Percentiles rank a stretch among this genome's conserved stretches.
phyloP scores from a whole-genome alignment of 2,329 filamentous ascomycete species.

The Berkeleyomyces basicola region DNA sequence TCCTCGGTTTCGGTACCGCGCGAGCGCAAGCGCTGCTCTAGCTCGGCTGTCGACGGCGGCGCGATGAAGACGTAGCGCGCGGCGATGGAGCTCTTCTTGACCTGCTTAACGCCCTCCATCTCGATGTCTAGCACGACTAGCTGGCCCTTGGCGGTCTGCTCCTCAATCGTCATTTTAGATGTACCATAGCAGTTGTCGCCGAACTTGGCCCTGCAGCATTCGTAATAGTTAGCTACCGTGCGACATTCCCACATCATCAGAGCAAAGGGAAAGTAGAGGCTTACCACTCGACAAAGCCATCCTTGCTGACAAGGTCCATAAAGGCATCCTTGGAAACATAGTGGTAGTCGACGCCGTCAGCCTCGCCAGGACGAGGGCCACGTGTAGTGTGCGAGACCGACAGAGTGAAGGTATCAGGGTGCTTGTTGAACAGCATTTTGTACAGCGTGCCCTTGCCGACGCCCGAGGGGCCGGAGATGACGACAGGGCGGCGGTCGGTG shows the following conservation, averaged over 20 bases:
- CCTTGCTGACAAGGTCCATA: conserved; percentile 44
- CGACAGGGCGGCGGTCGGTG: conserved; percentile 45
- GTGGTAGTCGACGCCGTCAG: conserved; percentile 66
- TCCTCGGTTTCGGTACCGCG: conserved; percentile 67
- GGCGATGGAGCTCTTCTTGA: conserved; percentile 56
- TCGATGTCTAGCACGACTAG: conserved; percentile 87
- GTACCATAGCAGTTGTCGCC: conserved; percentile 80
- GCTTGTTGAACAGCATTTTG: conserved; percentile 46
- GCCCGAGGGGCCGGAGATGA: conserved; percentile 66
- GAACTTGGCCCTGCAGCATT: conserved; percentile 48
- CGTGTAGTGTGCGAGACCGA: conserved; percentile 68
- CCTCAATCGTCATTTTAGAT: conserved; percentile 59
- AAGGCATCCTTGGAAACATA: conserved; percentile 55
- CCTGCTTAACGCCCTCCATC: conserved; percentile 95
- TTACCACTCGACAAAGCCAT: conserved; percentile 57
- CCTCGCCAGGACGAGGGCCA: conserved; percentile 54
- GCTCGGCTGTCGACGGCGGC: conserved; percentile 55
- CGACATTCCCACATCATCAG: background rate
- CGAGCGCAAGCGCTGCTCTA: conserved; percentile 59
- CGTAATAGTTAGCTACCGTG: background rate
- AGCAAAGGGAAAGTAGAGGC: background rate
- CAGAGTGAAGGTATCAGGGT: conserved; percentile 35
- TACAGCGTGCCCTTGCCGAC: conserved; percentile 71
- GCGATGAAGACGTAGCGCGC: conserved; percentile 75
- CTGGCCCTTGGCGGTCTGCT: conserved; percentile 51